A percentile compares a stretch with the other conserved stretches of the same genome.
These are phyloP conservation scores for Calonectria pauciramosa DNA, from an alignment of 2,329 filamentous ascomycete genomes.

Conservation along the genomic window DNA sequence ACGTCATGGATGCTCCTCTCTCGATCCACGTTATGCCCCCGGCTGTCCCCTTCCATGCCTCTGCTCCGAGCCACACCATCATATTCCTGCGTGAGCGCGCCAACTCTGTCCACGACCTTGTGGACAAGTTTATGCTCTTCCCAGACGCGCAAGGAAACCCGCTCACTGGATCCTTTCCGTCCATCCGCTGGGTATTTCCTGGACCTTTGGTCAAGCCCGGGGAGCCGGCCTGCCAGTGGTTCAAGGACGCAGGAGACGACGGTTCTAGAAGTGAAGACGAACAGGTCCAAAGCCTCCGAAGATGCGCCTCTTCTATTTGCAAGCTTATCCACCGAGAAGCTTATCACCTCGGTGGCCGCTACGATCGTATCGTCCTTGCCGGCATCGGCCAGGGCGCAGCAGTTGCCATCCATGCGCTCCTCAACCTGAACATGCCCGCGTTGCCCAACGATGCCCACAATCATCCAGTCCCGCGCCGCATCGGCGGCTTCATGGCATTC, in stretches of 20 bases:
- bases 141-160: constrained; percentile 46
- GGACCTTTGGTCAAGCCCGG: constrained; percentile 47
- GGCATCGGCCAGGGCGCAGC: constrained; percentile 63
- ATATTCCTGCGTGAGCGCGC: constrained; percentile 62
- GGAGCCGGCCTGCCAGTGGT: constrained; percentile 59
- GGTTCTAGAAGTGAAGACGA: constrained; percentile 58
- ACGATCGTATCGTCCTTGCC: constrained; percentile 56
- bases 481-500: constrained; percentile 54
- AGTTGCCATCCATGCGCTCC: constrained; percentile 52
- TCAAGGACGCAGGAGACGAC: constrained; percentile 61
- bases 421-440: constrained; percentile 48
- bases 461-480: background rate
- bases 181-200: constrained; percentile 65
- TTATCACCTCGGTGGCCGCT: constrained; percentile 49
- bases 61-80: constrained; percentile 53
- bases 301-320: constrained; percentile 51
- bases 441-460: constrained; percentile 18
- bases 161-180: constrained; percentile 57
- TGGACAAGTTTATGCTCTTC: constrained; percentile 44
- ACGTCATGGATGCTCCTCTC: constrained; percentile 22
- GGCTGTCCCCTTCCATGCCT: constrained; percentile 41
- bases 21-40: constrained; percentile 18
- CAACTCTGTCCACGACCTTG: constrained; percentile 52
- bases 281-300: constrained; percentile 56
- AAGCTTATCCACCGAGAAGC: constrained; percentile 53